Evolutionary conservation across 1,284 basidiomycete species (phyloP).

Genomic region (Boletus mariae): DNA sequence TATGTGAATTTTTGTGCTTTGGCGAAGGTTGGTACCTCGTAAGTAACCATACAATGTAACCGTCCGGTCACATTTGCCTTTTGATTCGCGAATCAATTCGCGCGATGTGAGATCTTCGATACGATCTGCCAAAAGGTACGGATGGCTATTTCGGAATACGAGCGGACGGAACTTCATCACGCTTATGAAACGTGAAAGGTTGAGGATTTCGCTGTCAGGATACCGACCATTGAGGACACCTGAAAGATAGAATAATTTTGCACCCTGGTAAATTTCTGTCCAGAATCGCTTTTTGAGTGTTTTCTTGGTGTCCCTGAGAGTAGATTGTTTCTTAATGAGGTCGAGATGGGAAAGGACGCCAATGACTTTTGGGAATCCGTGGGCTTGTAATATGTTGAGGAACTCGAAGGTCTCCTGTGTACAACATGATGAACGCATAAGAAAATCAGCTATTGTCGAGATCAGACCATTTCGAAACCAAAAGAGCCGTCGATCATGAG

Average conservation of each 20-base stretch:
- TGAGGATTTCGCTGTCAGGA: slow-evolving; percentile 94
- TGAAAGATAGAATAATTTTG: slow-evolving; percentile 97
- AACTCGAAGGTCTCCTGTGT: slow-evolving; percentile 97
- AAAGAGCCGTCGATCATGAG: slow-evolving; percentile 98
- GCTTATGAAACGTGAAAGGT: slow-evolving; percentile 92
- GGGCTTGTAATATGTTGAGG: slow-evolving; percentile 93
- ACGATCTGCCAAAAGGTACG: slow-evolving; percentile 95
- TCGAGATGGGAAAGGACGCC: slow-evolving; percentile 96
- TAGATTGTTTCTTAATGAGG: slow-evolving; percentile 90
- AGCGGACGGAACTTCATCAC: slow-evolving; percentile 99
- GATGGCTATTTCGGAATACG: slow-evolving; percentile 92
- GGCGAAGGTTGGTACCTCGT: slow-evolving; percentile 83
- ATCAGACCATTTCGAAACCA: slow-evolving; percentile 94
- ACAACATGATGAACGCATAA: slow-evolving; percentile 1
- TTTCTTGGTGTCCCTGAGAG: slow-evolving; percentile 91
- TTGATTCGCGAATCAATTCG: slow-evolving; percentile 71
- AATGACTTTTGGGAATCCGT: slow-evolving; percentile 98
- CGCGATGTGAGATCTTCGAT: slow-evolving; percentile 93
- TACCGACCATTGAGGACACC: slow-evolving; percentile 98
- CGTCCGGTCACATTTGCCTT: slow-evolving; percentile 87
- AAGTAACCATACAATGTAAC: slow-evolving; percentile 96
- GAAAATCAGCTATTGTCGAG: fast-evolving
- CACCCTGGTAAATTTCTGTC: slow-evolving; percentile 99
- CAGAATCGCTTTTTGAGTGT: slow-evolving; percentile 98
- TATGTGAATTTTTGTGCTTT: slow-evolving; percentile 86